A percentile compares a stretch with the other conserved stretches of the same genome.
These are phyloP conservation scores for Arabidopsis arenosa DNA, from an alignment of 345 rosid species.

Conservation along the genomic window DNA sequence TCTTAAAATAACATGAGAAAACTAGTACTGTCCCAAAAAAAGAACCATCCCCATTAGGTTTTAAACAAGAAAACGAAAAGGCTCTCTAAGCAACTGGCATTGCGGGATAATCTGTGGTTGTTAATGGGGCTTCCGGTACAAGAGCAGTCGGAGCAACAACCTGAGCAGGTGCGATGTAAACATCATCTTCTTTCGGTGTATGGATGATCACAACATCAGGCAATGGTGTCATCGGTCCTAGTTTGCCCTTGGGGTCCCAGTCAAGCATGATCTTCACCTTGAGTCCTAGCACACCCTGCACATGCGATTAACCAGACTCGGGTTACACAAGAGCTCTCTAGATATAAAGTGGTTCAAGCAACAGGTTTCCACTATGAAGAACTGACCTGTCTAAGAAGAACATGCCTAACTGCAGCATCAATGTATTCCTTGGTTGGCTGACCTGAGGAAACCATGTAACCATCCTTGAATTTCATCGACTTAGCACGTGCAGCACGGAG, in stretches of 20 bases:
- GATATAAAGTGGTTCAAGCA: too few species aligned
- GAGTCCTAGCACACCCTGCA: conserved; percentile 88
- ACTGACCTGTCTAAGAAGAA: conserved; percentile 84
- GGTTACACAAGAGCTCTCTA: background rate
- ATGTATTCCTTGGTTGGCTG: conserved; percentile 89
- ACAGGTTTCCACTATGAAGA: background rate
- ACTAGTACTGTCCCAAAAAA: conserved; percentile 3
- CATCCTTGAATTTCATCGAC: conserved; percentile 95
- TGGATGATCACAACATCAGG: conserved; percentile 86
- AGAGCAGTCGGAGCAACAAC: background rate
- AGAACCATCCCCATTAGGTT: background rate
- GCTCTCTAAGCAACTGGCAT: conserved; percentile 26
- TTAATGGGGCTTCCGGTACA: background rate
- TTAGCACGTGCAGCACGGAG: conserved; percentile 90
- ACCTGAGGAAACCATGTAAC: conserved; percentile 96
- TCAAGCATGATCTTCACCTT: conserved; percentile 90
- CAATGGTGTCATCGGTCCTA: conserved; percentile 74
- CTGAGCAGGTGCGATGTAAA: conserved; percentile 17
- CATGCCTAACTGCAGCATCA: conserved; percentile 91
- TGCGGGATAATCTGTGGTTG: conserved; percentile 24
- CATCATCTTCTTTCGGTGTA: conserved; percentile 82
- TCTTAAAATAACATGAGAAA: background rate
- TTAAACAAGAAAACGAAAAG: background rate
- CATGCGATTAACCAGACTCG: background rate
- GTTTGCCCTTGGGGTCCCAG: conserved; percentile 89